Conservation (phyloP, 768 basidiomycete species). For the Pholiota conissans region DNA sequence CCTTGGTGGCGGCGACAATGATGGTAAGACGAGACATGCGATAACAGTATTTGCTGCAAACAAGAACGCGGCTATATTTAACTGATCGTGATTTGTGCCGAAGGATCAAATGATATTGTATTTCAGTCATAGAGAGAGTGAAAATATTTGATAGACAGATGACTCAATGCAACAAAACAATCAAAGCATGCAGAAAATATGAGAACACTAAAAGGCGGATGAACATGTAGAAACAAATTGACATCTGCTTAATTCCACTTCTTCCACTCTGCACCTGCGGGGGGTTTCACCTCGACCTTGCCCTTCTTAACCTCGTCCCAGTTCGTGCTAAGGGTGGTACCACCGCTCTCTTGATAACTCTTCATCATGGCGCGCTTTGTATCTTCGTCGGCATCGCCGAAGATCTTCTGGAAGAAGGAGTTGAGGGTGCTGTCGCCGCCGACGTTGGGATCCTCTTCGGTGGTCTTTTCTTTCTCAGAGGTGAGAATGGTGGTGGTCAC, state of each 20-base stretch:
- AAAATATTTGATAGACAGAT: not conserved
- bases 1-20: slow-evolving; percentile 88
- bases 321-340: slow-evolving; percentile 93
- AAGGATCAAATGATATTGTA: not conserved
- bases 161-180: slow-evolving; percentile 8
- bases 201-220: not conserved
- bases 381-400: slow-evolving; percentile 87
- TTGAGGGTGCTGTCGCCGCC: slow-evolving; percentile 89
- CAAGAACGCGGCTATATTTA: not conserved
- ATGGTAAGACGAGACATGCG: slow-evolving; percentile 75
- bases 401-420: slow-evolving; percentile 89
- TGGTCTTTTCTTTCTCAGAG: slow-evolving; percentile 66
- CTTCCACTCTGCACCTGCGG: slow-evolving; percentile 82
- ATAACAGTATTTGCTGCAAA: not conserved
- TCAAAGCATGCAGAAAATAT: slow-evolving; percentile 11
- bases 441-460: slow-evolving; percentile 83
- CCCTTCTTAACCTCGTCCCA: slow-evolving; percentile 86
- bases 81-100: not conserved
- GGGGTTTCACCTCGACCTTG: slow-evolving; percentile 77
- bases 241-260: slow-evolving; percentile 53
- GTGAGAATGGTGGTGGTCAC: slow-evolving; percentile 69
- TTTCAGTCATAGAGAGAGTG: slow-evolving; percentile 9
- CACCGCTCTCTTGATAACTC: slow-evolving; percentile 92
- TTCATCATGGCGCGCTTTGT: slow-evolving; percentile 97
- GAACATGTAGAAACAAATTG: not conserved